Conservation (phyloP, 257 asterid genomes). For the Parsonsia alboflavescens region DNA sequence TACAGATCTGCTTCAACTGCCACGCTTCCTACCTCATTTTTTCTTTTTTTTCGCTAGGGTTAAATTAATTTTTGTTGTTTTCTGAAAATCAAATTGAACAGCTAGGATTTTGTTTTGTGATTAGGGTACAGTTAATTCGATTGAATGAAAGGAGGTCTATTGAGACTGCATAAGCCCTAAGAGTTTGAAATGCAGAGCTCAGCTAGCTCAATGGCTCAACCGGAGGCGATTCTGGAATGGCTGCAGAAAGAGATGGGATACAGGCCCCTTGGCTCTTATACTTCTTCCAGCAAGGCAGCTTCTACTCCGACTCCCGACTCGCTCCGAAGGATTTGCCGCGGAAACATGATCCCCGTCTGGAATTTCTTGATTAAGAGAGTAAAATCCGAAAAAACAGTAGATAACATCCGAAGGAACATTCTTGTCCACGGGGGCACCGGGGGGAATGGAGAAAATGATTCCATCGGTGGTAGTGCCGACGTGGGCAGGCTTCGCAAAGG, state of each 20-base stretch:
- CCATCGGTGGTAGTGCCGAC: conserved; percentile 15
- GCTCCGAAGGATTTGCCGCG: conserved; percentile 82
- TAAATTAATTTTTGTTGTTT: neutral
- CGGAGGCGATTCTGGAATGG: conserved; percentile 89
- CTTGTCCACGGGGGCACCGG: conserved; percentile 68
- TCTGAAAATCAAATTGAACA: neutral
- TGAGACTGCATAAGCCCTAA: conserved; percentile 5
- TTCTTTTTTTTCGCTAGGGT: neutral
- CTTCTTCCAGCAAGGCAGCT: conserved; percentile 55
- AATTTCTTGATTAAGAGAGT: conserved; percentile 68
- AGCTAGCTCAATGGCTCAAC: conserved; percentile 57
- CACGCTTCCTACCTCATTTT: neutral
- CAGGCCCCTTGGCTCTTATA: conserved; percentile 78
- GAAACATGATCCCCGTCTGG: conserved; percentile 97
- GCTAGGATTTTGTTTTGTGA: neutral
- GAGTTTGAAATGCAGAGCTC: conserved; percentile 47
- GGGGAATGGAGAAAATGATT: conserved; percentile 28
- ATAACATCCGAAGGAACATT: conserved; percentile 76
- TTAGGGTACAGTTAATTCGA: neutral
- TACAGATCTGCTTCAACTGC: conserved; percentile 10
- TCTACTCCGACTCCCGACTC: conserved; percentile 69
- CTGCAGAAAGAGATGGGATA: conserved; percentile 92
- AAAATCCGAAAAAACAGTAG: conserved; percentile 94
- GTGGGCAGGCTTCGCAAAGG: conserved; percentile 33
- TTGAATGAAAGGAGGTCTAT: neutral